Conservation (phyloP, 202 grass and related monocot genomes). For the Sporobolus alterniflorus region DNA sequence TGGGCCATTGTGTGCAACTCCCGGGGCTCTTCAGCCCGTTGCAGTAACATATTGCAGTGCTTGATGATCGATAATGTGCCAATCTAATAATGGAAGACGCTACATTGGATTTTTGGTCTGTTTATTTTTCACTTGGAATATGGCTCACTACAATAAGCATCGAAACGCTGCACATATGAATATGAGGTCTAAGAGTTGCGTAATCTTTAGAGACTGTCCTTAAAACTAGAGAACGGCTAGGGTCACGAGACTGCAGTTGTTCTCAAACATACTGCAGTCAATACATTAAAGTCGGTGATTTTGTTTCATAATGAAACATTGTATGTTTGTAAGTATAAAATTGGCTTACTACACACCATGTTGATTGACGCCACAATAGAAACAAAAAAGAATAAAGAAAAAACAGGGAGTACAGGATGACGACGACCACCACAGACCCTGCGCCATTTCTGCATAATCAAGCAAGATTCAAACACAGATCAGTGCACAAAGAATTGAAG, state of each 20-base stretch:
- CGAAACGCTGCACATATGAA: too few relatives aligned
- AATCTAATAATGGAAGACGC: slow-evolving; percentile 24
- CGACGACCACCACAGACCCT: too few relatives aligned
- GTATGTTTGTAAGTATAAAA: background rate
- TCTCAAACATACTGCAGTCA: background rate
- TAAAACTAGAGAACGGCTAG: background rate
- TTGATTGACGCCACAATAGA: background rate
- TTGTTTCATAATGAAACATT: background rate
- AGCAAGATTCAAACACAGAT: too few relatives aligned
- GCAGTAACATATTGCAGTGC: slow-evolving; percentile 22
- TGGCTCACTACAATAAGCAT: background rate
- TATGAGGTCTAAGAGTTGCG: too few relatives aligned
- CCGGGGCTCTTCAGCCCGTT: slow-evolving; percentile 1
- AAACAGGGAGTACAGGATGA: background rate
- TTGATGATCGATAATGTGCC: slow-evolving; percentile 27
- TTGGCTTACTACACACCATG: background rate
- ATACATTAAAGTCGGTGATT: too few relatives aligned
- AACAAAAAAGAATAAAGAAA: background rate
- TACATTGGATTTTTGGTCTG: background rate
- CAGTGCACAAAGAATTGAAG: too few relatives aligned
- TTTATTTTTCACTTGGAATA: background rate
- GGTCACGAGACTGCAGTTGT: background rate
- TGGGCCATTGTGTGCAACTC: slow-evolving; percentile 15
- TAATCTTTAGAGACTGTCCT: too few relatives aligned
- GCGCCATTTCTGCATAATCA: too few relatives aligned